A percentile compares a stretch with the other conserved stretches of the same genome.
These are phyloP conservation scores for Rasamsonia emersonii DNA, from an alignment of 2,329 filamentous ascomycete species.

Conservation along the genomic window DNA sequence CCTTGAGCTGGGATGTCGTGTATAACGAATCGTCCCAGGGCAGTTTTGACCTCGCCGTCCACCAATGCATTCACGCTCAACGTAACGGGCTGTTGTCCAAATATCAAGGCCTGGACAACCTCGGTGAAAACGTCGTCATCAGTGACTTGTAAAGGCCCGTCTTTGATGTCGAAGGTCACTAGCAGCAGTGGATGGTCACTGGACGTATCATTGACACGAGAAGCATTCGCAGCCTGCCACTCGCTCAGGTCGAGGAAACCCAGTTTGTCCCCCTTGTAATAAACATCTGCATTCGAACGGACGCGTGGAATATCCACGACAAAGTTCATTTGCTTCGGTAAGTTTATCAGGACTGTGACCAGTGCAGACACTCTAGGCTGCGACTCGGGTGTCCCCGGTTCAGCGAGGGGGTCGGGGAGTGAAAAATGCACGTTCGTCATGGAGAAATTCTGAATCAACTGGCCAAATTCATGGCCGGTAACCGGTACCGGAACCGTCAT, in stretches of 20 bases:
- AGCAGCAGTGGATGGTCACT: slow-evolving; percentile 56
- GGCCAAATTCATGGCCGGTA: slow-evolving; percentile 70
- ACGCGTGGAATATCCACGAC: slow-evolving; percentile 69
- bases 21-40: slow-evolving; percentile 70
- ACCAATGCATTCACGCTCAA: slow-evolving; percentile 71
- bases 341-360: slow-evolving; percentile 65
- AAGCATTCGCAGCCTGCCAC: slow-evolving; percentile 81
- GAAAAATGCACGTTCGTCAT: slow-evolving; percentile 78
- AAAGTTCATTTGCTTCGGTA: slow-evolving; percentile 84
- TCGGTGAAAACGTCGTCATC: slow-evolving; percentile 70
- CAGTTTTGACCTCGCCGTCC: slow-evolving; percentile 72
- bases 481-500: slow-evolving; percentile 79
- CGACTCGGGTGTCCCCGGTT: slow-evolving; percentile 62
- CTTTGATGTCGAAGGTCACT: slow-evolving; percentile 65
- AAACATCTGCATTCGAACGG: slow-evolving; percentile 69
- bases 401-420: slow-evolving; percentile 70
- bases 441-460: slow-evolving; percentile 79
- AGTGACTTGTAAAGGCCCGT: slow-evolving; percentile 76
- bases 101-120: slow-evolving; percentile 71
- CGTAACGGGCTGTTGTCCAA: slow-evolving; percentile 60
- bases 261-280: slow-evolving; percentile 67
- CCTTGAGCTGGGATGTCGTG: slow-evolving; percentile 78
- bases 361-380: slow-evolving; percentile 75
- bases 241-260: slow-evolving; percentile 69
- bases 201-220: slow-evolving; percentile 49